phyloP scores from a whole-genome alignment of 768 basidiomycete genomes.

The Suillus cothurnatus region DNA sequence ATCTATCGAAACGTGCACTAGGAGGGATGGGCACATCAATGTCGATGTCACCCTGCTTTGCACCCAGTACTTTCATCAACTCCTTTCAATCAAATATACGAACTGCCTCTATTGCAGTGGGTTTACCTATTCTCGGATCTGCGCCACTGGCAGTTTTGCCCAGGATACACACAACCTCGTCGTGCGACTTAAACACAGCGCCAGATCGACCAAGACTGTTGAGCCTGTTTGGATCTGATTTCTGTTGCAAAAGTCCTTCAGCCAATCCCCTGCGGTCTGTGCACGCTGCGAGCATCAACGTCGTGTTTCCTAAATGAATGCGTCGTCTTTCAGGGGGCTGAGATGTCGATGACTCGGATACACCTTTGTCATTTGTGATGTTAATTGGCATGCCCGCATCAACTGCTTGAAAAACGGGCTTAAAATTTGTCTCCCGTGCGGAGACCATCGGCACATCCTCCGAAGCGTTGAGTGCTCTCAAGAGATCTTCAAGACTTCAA shows the following conservation, averaged over 20 bases:
- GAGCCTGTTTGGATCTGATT: constrained; percentile 65
- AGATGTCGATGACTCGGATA: constrained; percentile 6
- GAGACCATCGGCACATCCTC: too few species aligned
- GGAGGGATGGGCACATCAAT: constrained; percentile 32
- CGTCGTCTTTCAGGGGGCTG: background rate
- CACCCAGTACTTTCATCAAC: constrained; percentile 58
- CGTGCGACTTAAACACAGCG: constrained; percentile 74
- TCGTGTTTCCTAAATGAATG: constrained; percentile 57
- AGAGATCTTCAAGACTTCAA: too few species aligned
- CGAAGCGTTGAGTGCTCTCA: too few species aligned
- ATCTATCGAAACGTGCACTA: constrained; percentile 9
- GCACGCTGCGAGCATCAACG: constrained; percentile 80
- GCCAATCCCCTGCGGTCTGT: constrained; percentile 63
- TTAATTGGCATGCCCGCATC: constrained; percentile 72
- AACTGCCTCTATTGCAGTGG: constrained; percentile 69
- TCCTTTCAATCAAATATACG: constrained; percentile 67
- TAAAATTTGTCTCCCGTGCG: too few species aligned
- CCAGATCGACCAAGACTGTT: constrained; percentile 77
- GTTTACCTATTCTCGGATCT: constrained; percentile 64
- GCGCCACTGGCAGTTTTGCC: constrained; percentile 51
- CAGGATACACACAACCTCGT: constrained; percentile 60
- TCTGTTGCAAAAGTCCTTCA: constrained; percentile 51
- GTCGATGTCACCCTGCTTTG: constrained; percentile 52
- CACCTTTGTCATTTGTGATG: constrained; percentile 75
- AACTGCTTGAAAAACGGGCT: too few species aligned